Evolutionary conservation across 2,329 filamentous ascomycete genomes (phyloP).

Genomic region (Pseudocercospora fuligena): DNA sequence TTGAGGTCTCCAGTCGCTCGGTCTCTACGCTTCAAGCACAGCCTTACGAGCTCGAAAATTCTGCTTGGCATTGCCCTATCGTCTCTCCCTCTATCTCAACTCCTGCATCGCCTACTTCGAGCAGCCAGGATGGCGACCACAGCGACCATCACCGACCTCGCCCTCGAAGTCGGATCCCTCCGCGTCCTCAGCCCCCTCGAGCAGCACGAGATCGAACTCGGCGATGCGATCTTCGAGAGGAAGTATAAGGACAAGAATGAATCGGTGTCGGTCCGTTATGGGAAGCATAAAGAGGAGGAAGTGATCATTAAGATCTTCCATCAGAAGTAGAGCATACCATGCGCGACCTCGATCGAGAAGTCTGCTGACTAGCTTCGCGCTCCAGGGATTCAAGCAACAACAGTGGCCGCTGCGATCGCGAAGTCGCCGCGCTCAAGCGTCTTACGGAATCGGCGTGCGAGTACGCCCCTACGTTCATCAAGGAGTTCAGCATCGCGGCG

Average conservation of each 20-base stretch:
- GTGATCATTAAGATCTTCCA: slow-evolving; percentile 17
- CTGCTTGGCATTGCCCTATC: not conserved
- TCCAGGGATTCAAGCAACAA: not conserved
- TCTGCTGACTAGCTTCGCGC: not conserved
- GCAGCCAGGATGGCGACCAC: not conserved
- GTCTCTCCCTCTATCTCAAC: not conserved
- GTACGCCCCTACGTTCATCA: slow-evolving; percentile 1
- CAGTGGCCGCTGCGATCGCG: not conserved
- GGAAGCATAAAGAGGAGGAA: not conserved
- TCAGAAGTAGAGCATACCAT: not conserved
- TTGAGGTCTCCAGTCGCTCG: too few relatives aligned
- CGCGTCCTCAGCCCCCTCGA: not conserved
- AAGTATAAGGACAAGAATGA: not conserved
- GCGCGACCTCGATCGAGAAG: not conserved
- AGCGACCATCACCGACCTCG: not conserved
- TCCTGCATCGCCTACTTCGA: not conserved
- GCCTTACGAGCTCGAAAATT: not conserved
- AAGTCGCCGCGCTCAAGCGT: slow-evolving; percentile 9
- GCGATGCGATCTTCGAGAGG: not conserved
- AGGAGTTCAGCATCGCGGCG: not conserved
- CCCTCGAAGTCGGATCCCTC: not conserved
- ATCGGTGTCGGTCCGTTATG: not conserved
- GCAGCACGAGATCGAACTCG: not conserved
- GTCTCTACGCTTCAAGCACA: not conserved
- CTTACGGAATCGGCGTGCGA: slow-evolving; percentile 3